Base-by-base conservation (phyloP, 2,329 filamentous ascomycete species). In the Aspergillus terreus region DNA sequence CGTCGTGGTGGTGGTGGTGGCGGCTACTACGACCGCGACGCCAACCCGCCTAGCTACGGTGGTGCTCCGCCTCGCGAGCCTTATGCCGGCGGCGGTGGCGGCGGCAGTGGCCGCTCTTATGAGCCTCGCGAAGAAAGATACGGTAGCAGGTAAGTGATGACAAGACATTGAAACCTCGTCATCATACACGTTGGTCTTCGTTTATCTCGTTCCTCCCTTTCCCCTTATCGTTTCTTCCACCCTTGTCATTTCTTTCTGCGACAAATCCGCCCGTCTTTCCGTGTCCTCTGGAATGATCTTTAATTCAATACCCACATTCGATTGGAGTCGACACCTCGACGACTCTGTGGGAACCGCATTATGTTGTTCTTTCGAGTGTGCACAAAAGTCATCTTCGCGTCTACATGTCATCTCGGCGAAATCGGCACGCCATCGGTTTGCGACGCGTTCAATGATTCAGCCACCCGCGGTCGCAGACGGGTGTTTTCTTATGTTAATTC, bases 21-120 rank as follows among this genome's bases (percentile, higher is more conserved):
- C 59, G 71, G 77, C 53, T 81, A 80, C 66, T 80, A 81, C 59
- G 77, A 79, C 58, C 77, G 78, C 61, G 78, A 81, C 61, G 76
- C 76, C 58, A 76, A 78, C 61, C 69, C 72, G 70, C 72, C 74
- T 57, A 71, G 71, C 61, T 76, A 76, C 54, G 58, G 40, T 42
- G 40, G 15, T 42, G 62, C 66, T 58, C 68, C 70, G 54, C 61
- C 69, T 25, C 71, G 71, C 57, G 71, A 69, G 25, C 58, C 65
- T 23, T 71, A 71, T 17, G n/a, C 40, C 4, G 35, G 11, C 56
- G 43, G 57, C 46, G 53, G 52, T 17, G 42, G 52, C 38, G 42
- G 52, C 38, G 60, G 61, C 41, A 56, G 60, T 47, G 52, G 47
- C 46, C 69, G 71, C 50, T 69, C 71, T 54, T 73, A 72, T 49